phyloP scores from a whole-genome alignment of 768 basidiomycete species.

The Candolleomyces eurysporus region DNA sequence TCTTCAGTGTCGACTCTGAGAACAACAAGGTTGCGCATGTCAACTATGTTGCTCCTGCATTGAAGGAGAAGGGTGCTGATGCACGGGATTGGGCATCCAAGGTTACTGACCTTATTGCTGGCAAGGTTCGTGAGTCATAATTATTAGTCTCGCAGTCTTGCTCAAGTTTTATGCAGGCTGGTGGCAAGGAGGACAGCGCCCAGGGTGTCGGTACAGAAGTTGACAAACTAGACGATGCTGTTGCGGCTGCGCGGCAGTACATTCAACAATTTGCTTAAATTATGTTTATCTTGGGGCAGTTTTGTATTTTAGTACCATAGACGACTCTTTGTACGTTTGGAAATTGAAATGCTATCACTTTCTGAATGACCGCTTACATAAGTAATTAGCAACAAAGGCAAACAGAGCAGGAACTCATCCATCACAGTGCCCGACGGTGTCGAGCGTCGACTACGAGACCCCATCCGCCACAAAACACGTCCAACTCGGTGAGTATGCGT shows the following conservation, averaged over 20 bases:
- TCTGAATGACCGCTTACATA: background rate
- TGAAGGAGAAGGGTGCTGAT: slow-evolving; percentile 68
- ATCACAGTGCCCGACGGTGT: slow-evolving; percentile 2
- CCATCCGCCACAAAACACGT: background rate
- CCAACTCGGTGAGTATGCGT: slow-evolving; percentile 9
- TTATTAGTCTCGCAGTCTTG: background rate
- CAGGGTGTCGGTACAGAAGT: slow-evolving; percentile 82
- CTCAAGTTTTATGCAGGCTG: slow-evolving; percentile 54
- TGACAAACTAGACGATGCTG: slow-evolving; percentile 63
- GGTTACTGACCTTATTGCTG: slow-evolving; percentile 79
- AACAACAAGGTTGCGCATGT: slow-evolving; percentile 81
- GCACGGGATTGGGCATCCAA: slow-evolving; percentile 86
- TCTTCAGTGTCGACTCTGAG: slow-evolving; percentile 76
- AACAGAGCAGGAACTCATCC: background rate
- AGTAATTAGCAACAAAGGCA: background rate
- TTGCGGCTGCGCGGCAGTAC: slow-evolving; percentile 52
- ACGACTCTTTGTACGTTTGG: background rate
- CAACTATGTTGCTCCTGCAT: slow-evolving; percentile 66
- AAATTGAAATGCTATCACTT: background rate
- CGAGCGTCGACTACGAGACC: slow-evolving; percentile 8
- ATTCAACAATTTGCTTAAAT: slow-evolving; percentile 15
- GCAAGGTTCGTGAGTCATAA: slow-evolving; percentile 61
- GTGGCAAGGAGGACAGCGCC: slow-evolving; percentile 90
- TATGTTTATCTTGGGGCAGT: background rate
- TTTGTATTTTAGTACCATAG: background rate